Percentiles rank a stretch among this genome's conserved stretches.
Evolutionary conservation across 306 rosid species (phyloP).

Genomic region (Biancaea sappan): DNA sequence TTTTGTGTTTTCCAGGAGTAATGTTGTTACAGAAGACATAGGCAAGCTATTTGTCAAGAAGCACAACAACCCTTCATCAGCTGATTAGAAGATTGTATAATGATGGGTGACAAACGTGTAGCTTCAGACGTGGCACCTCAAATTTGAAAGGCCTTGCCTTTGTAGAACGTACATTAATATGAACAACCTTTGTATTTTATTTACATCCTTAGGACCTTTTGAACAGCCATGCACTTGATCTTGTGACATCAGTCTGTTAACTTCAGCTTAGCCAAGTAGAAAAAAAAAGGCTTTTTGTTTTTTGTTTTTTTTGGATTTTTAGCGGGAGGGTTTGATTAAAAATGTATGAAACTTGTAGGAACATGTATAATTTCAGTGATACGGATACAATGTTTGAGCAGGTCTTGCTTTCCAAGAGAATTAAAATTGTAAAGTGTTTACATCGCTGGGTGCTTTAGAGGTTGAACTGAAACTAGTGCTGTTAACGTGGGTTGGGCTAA

Average conservation of each 20-base stretch:
- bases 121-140: constrained; percentile 14
- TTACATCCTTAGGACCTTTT: constrained; percentile 24
- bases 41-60: constrained; percentile 85
- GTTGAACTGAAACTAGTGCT: too few relatives aligned
- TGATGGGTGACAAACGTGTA: constrained; percentile 33
- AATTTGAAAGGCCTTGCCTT: constrained; percentile 28
- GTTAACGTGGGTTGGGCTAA: too few relatives aligned
- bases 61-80: constrained; percentile 45
- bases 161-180: constrained; percentile 39
- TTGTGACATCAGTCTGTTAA: constrained; percentile 2
- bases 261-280: constrained; percentile 19
- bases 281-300: constrained; percentile 5
- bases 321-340: background rate
- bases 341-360: background rate
- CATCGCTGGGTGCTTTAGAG: too few relatives aligned
- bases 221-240: constrained; percentile 11
- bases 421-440: background rate
- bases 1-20: constrained; percentile 67
- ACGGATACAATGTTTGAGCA: background rate
- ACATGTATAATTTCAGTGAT: background rate
- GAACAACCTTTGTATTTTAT: constrained; percentile 31
- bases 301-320: too few relatives aligned
- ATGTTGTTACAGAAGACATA: constrained; percentile 89
- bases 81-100: constrained; percentile 27
- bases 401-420: background rate